Conservation (phyloP, 768 basidiomycete species). For the Suillus weaverae region DNA sequence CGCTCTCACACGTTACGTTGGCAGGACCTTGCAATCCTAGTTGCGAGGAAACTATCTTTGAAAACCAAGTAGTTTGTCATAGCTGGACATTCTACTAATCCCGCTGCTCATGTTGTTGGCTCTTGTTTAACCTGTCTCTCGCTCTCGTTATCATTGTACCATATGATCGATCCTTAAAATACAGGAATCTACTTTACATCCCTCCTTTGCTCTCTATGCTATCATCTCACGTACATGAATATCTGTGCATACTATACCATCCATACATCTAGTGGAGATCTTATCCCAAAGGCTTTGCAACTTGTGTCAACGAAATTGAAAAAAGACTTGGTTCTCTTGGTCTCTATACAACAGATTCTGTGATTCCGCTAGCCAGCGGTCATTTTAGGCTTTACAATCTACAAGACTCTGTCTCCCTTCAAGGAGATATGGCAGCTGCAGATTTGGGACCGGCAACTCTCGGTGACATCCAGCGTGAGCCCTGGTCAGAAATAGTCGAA, state of each 20-base stretch:
- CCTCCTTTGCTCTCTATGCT: background rate
- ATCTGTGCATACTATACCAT: background rate
- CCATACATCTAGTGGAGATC: background rate
- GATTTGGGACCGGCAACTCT: too few species aligned
- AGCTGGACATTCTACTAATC: background rate
- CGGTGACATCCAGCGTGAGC: too few species aligned
- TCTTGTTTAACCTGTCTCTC: background rate
- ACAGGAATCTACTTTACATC: background rate
- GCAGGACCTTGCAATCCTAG: background rate
- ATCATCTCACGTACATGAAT: background rate
- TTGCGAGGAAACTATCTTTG: background rate
- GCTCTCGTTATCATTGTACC: background rate
- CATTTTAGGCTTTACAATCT: slow-evolving; percentile 33
- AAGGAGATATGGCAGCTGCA: too few species aligned
- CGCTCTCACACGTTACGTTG: background rate
- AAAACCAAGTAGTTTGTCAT: background rate
- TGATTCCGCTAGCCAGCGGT: background rate
- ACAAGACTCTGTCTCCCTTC: too few species aligned
- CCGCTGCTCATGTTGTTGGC: background rate
- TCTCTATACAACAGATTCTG: too few species aligned
- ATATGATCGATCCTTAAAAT: background rate
- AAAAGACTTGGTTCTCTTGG: background rate
- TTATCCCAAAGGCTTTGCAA: background rate
- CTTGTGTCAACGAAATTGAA: background rate
- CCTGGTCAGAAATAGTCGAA: too few species aligned